A percentile compares a stretch with the other conserved stretches of the same genome.
phyloP scores from a whole-genome alignment of 352 stramenopile species.

The Pythium vanterpoolii region DNA sequence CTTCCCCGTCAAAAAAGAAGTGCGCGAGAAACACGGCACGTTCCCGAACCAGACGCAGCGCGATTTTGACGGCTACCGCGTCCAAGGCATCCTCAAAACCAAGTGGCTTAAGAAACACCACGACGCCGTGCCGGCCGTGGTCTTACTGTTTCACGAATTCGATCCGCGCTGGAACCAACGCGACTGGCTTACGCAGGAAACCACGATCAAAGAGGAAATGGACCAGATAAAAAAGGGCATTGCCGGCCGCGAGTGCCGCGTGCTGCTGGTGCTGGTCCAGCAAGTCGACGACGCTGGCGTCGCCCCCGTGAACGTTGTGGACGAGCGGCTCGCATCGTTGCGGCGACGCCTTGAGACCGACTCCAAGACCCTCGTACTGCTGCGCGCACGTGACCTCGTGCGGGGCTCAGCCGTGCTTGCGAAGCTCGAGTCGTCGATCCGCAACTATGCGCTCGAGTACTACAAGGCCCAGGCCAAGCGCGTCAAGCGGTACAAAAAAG shows the following conservation, averaged over 20 bases:
- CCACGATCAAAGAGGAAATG: slow-evolving; percentile 64
- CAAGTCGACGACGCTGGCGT: slow-evolving; percentile 69
- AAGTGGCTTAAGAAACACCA: slow-evolving; percentile 88
- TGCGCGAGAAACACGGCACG: slow-evolving; percentile 80
- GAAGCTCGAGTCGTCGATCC: slow-evolving; percentile 73
- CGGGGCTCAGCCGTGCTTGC: slow-evolving; percentile 50
- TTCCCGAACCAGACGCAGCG: slow-evolving; percentile 83
- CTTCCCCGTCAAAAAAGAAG: slow-evolving; percentile 80
- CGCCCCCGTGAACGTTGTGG: slow-evolving; percentile 55
- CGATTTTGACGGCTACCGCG: slow-evolving; percentile 71
- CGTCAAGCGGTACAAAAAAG: slow-evolving; percentile 87
- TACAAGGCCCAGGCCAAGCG: slow-evolving; percentile 87
- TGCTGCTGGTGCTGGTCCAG: slow-evolving; percentile 79
- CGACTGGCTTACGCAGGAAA: slow-evolving; percentile 74
- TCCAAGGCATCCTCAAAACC: slow-evolving; percentile 73
- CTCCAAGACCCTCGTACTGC: slow-evolving; percentile 67
- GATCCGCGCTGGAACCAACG: slow-evolving; percentile 67
- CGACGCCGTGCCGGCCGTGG: slow-evolving; percentile 70
- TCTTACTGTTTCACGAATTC: slow-evolving; percentile 84
- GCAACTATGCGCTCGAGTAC: slow-evolving; percentile 82
- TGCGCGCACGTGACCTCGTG: slow-evolving; percentile 62
- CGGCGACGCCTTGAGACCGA: slow-evolving; percentile 69
- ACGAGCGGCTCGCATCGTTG: slow-evolving; percentile 71
- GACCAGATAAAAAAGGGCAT: slow-evolving; percentile 66
- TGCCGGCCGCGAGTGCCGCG: slow-evolving; percentile 64